Conservation (phyloP, 805 yeast genomes). For the Pichia scutulata region DNA sequence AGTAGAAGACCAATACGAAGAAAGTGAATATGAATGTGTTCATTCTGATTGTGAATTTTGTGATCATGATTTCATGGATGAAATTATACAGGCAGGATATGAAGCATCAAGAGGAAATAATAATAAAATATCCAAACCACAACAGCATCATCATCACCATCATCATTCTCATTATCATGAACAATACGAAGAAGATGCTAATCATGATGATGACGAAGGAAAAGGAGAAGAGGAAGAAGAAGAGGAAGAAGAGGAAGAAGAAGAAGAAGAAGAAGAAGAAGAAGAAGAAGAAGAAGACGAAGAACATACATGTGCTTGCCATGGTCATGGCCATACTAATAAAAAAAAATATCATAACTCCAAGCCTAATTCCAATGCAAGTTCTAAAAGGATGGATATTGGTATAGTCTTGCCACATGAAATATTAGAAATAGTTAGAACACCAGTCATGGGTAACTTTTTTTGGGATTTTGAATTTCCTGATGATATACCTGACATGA, state of each 20-base stretch:
- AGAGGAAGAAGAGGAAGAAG: conserved; percentile 8
- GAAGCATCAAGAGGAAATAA: neutral
- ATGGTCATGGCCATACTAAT: conserved; percentile 1
- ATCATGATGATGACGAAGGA: neutral
- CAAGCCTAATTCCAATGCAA: neutral
- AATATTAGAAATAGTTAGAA: conserved; percentile 4
- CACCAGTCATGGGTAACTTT: conserved; percentile 18
- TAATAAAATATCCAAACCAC: neutral
- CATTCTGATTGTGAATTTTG: conserved; percentile 12
- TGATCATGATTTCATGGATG: neutral
- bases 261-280: conserved; percentile 6
- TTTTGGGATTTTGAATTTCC: conserved; percentile 31
- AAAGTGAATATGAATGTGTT: conserved; percentile 8
- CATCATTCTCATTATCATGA: neutral
- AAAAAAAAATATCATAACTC: neutral
- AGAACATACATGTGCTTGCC: conserved; percentile 6
- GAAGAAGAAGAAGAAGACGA: conserved; percentile 8
- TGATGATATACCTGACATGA: conserved; percentile 46
- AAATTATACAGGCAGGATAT: neutral
- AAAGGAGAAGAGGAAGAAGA: conserved; percentile 4
- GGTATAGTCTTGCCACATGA: neutral
- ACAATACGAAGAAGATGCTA: neutral
- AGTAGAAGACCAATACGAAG: conserved; percentile 4
- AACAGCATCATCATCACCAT: neutral
- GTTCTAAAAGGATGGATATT: neutral